Evolutionary conservation across 352 stramenopile species (phyloP).

Genomic region (Phytophthora nicotianae): DNA sequence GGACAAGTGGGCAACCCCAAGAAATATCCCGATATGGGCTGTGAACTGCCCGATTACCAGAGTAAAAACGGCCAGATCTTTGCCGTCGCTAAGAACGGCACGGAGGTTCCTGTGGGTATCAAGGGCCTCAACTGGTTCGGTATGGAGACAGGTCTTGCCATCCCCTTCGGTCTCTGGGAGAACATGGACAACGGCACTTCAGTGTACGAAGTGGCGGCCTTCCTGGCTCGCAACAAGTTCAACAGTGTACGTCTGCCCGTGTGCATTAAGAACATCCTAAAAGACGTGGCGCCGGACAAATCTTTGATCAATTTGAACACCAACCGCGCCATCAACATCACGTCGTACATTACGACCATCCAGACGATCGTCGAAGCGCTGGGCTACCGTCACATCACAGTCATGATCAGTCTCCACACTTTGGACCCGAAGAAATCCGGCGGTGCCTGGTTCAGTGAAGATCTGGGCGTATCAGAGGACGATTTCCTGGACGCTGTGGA

Average conservation of each 20-base stretch:
- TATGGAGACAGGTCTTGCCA: conserved; percentile 65
- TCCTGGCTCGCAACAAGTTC: conserved; percentile 75
- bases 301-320: conserved; percentile 65
- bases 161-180: conserved; percentile 78
- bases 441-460: conserved; percentile 62
- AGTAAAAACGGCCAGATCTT: conserved; percentile 66
- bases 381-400: conserved; percentile 64
- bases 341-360: conserved; percentile 67
- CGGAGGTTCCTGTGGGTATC: conserved; percentile 53
- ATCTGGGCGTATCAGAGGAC: conserved; percentile 54
- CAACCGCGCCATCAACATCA: conserved; percentile 74
- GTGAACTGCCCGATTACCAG: conserved; percentile 62
- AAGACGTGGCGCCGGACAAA: conserved; percentile 47
- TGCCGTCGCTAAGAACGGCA: conserved; percentile 55
- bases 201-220: conserved; percentile 66
- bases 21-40: conserved; percentile 57
- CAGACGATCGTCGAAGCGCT: conserved; percentile 62
- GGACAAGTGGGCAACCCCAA: conserved; percentile 62
- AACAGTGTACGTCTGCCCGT: conserved; percentile 67
- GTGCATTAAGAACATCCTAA: conserved; percentile 61
- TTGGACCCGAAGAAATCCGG: conserved; percentile 47
- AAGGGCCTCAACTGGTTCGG: conserved; percentile 83
- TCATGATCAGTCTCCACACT: conserved; percentile 79
- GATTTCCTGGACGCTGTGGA: conserved; percentile 62
- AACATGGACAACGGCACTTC: conserved; percentile 73